phyloP scores from a whole-genome alignment of 176 grass and related monocot genomes.

The Guadua angustifolia region DNA sequence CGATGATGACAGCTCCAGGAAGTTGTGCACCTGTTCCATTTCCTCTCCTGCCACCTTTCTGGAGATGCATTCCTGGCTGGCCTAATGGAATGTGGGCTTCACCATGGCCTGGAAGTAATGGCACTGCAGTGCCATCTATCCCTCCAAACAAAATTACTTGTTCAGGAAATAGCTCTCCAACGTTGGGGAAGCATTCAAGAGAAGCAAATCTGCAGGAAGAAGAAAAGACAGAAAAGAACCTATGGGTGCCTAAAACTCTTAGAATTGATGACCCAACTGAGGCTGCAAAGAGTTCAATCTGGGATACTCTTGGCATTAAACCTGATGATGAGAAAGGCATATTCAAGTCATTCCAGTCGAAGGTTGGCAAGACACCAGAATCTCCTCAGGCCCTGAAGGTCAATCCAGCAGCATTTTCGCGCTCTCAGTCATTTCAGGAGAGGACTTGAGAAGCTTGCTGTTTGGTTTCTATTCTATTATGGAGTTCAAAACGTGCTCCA shows the following conservation, averaged over 20 bases:
- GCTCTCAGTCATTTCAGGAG: constrained; percentile 71
- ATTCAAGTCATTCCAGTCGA: constrained; percentile 56
- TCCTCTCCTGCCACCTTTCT: constrained; percentile 55
- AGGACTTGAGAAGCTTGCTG: constrained; percentile 50
- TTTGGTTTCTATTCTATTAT: constrained; percentile 4
- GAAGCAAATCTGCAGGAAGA: constrained; percentile 53
- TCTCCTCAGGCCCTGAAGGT: constrained; percentile 58
- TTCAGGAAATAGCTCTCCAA: constrained; percentile 53
- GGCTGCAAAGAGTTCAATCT: constrained; percentile 78
- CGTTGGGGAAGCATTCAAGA: constrained; percentile 76
- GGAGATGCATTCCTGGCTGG: constrained; percentile 58
- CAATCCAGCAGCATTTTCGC: constrained; percentile 67
- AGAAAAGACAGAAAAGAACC: constrained; percentile 51
- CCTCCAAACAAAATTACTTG: constrained; percentile 47
- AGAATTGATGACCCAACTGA: constrained; percentile 64
- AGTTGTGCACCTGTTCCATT: constrained; percentile 57
- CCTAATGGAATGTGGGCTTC: constrained; percentile 53
- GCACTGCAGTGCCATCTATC: constrained; percentile 17
- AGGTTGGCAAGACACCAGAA: constrained; percentile 48
- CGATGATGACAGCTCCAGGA: constrained; percentile 29
- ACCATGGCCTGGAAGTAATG: constrained; percentile 55
- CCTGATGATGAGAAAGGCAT: constrained; percentile 58
- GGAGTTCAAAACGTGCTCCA: constrained; percentile 26
- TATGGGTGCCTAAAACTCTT: constrained; percentile 77
- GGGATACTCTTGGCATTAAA: constrained; percentile 77